Conservation (phyloP, 306 rosid genomes). For the Aeschynomene evenia region DNA sequence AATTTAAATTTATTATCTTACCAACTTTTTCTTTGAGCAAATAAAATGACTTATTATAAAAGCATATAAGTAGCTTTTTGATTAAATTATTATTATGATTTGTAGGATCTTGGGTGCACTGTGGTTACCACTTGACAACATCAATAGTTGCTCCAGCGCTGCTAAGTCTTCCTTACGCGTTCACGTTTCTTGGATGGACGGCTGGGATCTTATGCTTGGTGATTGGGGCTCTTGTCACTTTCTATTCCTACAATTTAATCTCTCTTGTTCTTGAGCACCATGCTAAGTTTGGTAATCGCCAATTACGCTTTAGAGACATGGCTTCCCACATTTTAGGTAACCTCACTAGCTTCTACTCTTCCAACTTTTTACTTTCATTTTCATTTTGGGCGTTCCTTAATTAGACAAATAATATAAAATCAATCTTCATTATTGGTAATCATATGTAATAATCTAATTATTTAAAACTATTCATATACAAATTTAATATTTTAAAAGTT, state of each 20-base stretch:
- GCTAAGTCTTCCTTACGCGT: conserved; percentile 74
- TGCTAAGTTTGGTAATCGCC: conserved; percentile 73
- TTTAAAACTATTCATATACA: too few species aligned
- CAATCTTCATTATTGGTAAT: too few species aligned
- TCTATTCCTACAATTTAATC: conserved; percentile 72
- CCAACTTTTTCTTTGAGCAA: too few species aligned
- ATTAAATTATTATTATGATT: background rate
- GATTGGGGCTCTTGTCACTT: conserved; percentile 67
- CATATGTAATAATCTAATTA: too few species aligned
- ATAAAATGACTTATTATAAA: too few species aligned
- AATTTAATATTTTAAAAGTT: too few species aligned
- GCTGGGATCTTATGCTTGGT: conserved; percentile 58
- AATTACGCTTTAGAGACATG: conserved; percentile 83
- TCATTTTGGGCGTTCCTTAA: too few species aligned
- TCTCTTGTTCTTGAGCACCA: conserved; percentile 77
- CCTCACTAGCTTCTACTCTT: background rate
- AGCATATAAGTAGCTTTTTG: too few species aligned
- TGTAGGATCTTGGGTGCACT: conserved; percentile 80
- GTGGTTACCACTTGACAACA: conserved; percentile 85
- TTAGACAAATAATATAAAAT: too few species aligned
- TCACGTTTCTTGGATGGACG: conserved; percentile 76
- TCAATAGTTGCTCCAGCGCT: conserved; percentile 88
- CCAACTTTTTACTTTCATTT: background rate
- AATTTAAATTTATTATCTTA: too few species aligned
- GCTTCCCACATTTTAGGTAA: conserved; percentile 60